Conservation (phyloP, 495 filamentous ascomycete genomes). For the Chaetomium tenue region DNA sequence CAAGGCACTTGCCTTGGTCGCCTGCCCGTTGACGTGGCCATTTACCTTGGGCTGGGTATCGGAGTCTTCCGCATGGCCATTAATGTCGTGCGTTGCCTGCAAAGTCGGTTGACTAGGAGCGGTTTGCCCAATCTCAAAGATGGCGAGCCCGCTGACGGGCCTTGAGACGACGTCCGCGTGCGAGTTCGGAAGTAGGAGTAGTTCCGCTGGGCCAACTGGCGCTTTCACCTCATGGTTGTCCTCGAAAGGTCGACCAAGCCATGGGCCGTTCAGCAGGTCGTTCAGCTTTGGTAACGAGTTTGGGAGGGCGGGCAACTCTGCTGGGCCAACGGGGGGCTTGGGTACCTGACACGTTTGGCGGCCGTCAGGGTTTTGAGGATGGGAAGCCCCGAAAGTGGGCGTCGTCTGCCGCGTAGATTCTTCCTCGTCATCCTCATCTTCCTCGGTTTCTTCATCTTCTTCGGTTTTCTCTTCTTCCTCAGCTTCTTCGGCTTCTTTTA, state of each 20-base stretch:
- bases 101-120: not conserved
- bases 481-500: not conserved
- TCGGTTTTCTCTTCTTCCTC: not conserved
- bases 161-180: constrained; percentile 22
- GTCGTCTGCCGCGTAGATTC: not conserved
- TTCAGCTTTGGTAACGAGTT: constrained; percentile 23
- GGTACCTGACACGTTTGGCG: not conserved
- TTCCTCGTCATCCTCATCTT: not conserved
- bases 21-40: constrained; percentile 5
- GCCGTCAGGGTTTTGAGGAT: not conserved
- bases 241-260: not conserved
- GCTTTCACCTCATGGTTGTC: constrained; percentile 9
- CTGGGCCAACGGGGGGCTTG: constrained; percentile 33
- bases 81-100: not conserved
- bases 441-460: no score
- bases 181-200: constrained; percentile 37
- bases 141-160: constrained; percentile 1
- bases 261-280: no score
- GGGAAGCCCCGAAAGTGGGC: not conserved
- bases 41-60: not conserved
- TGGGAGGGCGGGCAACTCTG: constrained; percentile 31
- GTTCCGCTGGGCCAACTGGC: constrained; percentile 34
- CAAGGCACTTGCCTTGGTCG: constrained; percentile 29
- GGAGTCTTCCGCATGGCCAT: constrained; percentile 6
- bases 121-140: constrained; percentile 5